Conservation (phyloP, 352 stramenopile genomes). For the Phytophthora pinifolia region DNA sequence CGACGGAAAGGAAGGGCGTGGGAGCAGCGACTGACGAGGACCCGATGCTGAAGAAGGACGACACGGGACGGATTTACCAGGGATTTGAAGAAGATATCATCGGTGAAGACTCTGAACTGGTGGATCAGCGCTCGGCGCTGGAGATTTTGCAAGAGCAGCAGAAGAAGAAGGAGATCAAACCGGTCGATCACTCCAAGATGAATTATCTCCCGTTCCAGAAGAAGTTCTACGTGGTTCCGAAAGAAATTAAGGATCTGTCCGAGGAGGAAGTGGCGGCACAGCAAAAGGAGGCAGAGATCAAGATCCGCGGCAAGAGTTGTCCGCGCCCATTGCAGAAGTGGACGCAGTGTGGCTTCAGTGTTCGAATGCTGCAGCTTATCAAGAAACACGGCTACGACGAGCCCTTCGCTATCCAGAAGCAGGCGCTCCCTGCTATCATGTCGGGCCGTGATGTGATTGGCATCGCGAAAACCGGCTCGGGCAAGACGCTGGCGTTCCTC, state of each 20-base stretch:
- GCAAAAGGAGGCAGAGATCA: slow-evolving; percentile 93
- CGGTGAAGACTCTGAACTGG: slow-evolving; percentile 70
- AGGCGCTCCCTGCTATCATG: slow-evolving; percentile 98
- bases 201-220: slow-evolving; percentile 98
- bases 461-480: slow-evolving; percentile 98
- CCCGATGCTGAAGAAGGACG: slow-evolving; percentile 46
- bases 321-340: slow-evolving; percentile 96
- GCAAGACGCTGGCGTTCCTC: slow-evolving; percentile 91
- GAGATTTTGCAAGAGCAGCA: slow-evolving; percentile 91
- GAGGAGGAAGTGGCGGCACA: slow-evolving; percentile 83
- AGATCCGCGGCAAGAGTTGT: slow-evolving; percentile 96
- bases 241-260: slow-evolving; percentile 90
- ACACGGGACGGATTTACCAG: slow-evolving; percentile 83
- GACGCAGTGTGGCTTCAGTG: slow-evolving; percentile 96
- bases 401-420: slow-evolving; percentile 98
- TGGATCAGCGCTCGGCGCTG: slow-evolving; percentile 82
- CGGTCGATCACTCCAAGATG: slow-evolving; percentile 96
- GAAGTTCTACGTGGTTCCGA: slow-evolving; percentile 98
- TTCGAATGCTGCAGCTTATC: slow-evolving; percentile 95
- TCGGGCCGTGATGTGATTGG: slow-evolving; percentile 98
- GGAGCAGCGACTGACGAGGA: slow-evolving; percentile 13
- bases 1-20: slow-evolving; percentile 1
- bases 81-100: slow-evolving; percentile 86
- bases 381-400: slow-evolving; percentile 92
- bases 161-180: slow-evolving; percentile 94